A percentile compares a stretch with the other conserved stretches of the same genome.
Evolutionary conservation across 2,329 filamentous ascomycete species (phyloP).

Genomic region (Epichloe gansuensis): DNA sequence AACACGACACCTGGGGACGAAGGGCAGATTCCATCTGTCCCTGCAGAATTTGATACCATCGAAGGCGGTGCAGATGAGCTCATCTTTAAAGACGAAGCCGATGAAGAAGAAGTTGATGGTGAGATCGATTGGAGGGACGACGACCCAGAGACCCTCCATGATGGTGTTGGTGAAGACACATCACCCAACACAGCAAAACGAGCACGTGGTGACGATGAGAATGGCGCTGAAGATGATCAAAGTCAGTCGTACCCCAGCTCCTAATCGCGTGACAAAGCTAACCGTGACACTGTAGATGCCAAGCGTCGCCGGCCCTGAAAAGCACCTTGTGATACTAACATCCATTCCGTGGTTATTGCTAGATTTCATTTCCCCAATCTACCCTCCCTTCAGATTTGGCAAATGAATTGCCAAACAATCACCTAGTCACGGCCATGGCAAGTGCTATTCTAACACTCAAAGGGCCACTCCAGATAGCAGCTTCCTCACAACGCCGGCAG

Average conservation of each 20-base stretch:
- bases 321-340: conserved; percentile 3
- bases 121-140: conserved; percentile 13
- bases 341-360: not conserved
- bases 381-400: not conserved
- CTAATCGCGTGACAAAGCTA: not conserved
- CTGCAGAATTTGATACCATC: not conserved
- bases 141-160: conserved; percentile 2
- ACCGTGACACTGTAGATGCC: conserved; percentile 6
- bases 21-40: conserved; percentile 17
- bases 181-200: conserved; percentile 7
- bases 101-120: conserved; percentile 2
- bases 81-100: not conserved
- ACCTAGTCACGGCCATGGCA: not conserved
- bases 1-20: conserved; percentile 14
- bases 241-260: conserved; percentile 3
- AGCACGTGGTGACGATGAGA: conserved; percentile 9
- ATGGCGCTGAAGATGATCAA: conserved; percentile 7
- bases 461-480: not conserved
- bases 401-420: not conserved
- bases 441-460: not conserved
- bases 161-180: conserved; percentile 1
- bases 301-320: conserved; percentile 11
- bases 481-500: not conserved
- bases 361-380: not conserved
- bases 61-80: not conserved